phyloP scores from a whole-genome alignment of 345 rosid species.

The Sisymbrium irio region DNA sequence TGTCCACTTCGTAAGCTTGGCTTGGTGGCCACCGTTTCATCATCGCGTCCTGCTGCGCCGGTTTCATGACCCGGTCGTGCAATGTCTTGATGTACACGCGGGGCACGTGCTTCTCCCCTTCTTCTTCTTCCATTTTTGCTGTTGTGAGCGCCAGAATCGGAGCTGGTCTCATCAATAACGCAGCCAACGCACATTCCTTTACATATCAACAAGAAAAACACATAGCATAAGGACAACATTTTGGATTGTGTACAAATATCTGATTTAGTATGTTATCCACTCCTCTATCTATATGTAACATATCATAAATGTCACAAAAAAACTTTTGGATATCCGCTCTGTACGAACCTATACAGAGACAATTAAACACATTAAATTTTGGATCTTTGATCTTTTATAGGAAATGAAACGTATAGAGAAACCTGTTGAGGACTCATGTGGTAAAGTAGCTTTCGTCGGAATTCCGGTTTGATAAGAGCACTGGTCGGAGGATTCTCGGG shows the following conservation, averaged over 20 bases:
- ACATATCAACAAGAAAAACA: not conserved
- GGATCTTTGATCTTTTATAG: not conserved
- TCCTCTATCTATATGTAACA: not conserved
- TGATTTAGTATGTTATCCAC: not conserved
- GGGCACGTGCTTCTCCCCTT: conserved; percentile 39
- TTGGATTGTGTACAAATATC: not conserved
- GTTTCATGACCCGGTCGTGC: conserved; percentile 60
- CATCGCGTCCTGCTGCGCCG: conserved; percentile 82
- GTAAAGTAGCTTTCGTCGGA: conserved; percentile 55
- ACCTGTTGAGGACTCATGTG: conserved; percentile 79
- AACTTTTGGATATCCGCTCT: not conserved
- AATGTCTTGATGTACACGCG: conserved; percentile 67
- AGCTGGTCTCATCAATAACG: conserved; percentile 72
- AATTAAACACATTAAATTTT: not conserved
- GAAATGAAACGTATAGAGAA: conserved; percentile 19
- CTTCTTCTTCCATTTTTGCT: conserved; percentile 41
- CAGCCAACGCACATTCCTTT: conserved; percentile 72
- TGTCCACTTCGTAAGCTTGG: conserved; percentile 51
- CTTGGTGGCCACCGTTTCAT: conserved; percentile 67
- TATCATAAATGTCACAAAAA: too few species aligned
- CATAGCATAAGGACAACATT: not conserved
- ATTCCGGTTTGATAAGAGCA: conserved; percentile 54
- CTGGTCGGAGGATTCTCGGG: conserved; percentile 69
- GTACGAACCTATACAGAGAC: not conserved
- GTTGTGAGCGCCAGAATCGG: conserved; percentile 54